Conservation (phyloP, 2,329 filamentous ascomycete species). For the Dothistroma septosporum region DNA sequence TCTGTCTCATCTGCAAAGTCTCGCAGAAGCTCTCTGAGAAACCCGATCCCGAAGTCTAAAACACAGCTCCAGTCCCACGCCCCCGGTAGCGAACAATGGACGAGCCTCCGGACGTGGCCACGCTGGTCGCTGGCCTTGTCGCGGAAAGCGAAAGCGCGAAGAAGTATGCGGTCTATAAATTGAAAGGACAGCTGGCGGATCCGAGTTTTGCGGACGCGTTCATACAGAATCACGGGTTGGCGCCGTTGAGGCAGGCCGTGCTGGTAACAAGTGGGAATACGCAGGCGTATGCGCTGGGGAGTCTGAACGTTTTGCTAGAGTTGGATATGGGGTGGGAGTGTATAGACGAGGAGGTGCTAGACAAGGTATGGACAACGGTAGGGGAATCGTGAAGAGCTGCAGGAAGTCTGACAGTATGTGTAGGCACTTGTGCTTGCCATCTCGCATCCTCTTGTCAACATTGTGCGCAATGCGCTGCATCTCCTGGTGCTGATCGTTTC, state of each 20-base stretch:
- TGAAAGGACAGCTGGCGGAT: conserved; percentile 92
- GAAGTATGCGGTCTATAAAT: conserved; percentile 98
- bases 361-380: conserved; percentile 49
- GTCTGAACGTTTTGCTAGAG: conserved; percentile 79
- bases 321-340: conserved; percentile 98
- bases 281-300: conserved; percentile 88
- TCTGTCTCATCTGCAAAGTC: conserved; percentile 54
- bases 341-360: conserved; percentile 68
- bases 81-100: conserved; percentile 21
- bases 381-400: not conserved
- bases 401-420: not conserved
- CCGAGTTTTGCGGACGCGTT: conserved; percentile 96
- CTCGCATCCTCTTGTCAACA: conserved; percentile 93
- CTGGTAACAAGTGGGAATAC: conserved; percentile 88
- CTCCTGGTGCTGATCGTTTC: conserved; percentile 91
- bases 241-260: conserved; percentile 75
- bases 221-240: conserved; percentile 80
- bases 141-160: conserved; percentile 79
- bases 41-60: conserved; percentile 4
- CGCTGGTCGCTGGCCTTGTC: conserved; percentile 52
- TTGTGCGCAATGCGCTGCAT: conserved; percentile 92
- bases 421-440: conserved; percentile 88
- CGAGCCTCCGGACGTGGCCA: conserved; percentile 32
- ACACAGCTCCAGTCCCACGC: not conserved
- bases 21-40: conserved; percentile 24